These are phyloP conservation scores for Coniochaeta prunicola DNA, from an alignment of 2,329 filamentous ascomycete genomes.

Conservation along the genomic window DNA sequence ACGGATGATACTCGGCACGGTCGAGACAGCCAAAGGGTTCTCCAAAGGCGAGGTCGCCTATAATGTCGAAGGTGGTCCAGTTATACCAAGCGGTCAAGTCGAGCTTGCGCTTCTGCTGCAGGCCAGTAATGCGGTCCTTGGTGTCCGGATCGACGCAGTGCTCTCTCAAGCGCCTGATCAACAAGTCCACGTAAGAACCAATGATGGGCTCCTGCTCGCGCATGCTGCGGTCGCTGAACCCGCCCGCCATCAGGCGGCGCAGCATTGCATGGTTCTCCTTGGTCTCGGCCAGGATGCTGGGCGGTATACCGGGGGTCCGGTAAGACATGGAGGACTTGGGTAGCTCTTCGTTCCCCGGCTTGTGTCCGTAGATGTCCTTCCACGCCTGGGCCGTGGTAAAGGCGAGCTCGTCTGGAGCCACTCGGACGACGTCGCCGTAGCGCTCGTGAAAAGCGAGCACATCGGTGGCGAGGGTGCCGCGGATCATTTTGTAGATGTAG, in stretches of 20 bases:
- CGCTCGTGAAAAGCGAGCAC: conserved; percentile 13
- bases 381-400: conserved; percentile 28
- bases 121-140: not conserved
- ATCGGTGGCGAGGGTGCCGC: conserved; percentile 63
- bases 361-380: conserved; percentile 26
- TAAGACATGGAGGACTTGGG: conserved; percentile 17
- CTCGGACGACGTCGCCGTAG: conserved; percentile 28
- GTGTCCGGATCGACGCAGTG: conserved; percentile 3
- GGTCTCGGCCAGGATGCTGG: conserved; percentile 20
- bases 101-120: not conserved
- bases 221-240: conserved; percentile 11
- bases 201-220: conserved; percentile 26
- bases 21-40: conserved; percentile 32
- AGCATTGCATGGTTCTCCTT: conserved; percentile 20
- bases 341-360: conserved; percentile 15
- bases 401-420: conserved; percentile 35
- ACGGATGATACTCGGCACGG: conserved; percentile 20
- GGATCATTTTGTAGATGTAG: conserved; percentile 62
- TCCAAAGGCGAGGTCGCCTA: conserved; percentile 39
- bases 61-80: conserved; percentile 32
- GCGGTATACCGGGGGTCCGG: conserved; percentile 20
- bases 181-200: conserved; percentile 17
- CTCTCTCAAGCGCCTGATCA: conserved; percentile 16
- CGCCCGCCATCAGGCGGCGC: conserved; percentile 21
- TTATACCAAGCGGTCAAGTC: conserved; percentile 13